Evolutionary conservation across 2,329 filamentous ascomycete genomes (phyloP), one percentile per base, ranked within the genome.

Genomic region (Tolypocladium ovalisporum): DNA sequence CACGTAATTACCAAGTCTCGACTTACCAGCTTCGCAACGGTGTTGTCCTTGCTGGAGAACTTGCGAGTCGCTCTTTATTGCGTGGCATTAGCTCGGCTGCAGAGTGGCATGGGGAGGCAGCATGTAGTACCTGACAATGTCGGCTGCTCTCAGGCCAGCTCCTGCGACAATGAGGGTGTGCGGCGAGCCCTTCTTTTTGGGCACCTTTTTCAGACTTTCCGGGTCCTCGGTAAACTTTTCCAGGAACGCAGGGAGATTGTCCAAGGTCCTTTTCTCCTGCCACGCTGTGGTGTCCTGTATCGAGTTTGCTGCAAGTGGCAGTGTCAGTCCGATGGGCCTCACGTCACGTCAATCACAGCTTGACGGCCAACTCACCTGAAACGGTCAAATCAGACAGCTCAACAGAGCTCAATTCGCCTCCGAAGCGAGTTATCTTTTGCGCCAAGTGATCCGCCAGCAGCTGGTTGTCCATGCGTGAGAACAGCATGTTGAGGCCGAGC

Each of bases 151-250:
- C 57, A 97, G 77, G 0, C 90, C 94, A 7, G 92, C 90, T 10
- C 84, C 84, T 15, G 92, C 85, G n/a, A 99, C 82, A 39, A 99
- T 84, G 56, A 99, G 79, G 1, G 93, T 97, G 71, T 97, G 94
- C 36, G 89, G 89, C 1, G 84, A 77, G 7, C 88, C 88, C 44
- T 85, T 86, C 65, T 84, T 78, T 73, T 87, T 82, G 0, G 88
- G 81, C 0, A 88, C 81, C 56, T 82, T 79, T 1, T 79, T 79
- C 24, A 96, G 76, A 57, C 76, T 79, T 57, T 78, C 76, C 0
- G 81, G 78, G 54, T 84, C 80, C 29, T 77, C 77, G 1, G 81
- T 73, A 60, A 86, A 84, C 15, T 77, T 73, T 68, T 93, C 90
- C 53, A 99, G 72, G 65, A 96, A 99, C 0, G 78, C 79, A 0